Percentiles rank a stretch among this genome's conserved stretches.
These are phyloP conservation scores for Saccharomyces eubayanus DNA, from an alignment of 805 yeast genomes.

Conservation along the genomic window DNA sequence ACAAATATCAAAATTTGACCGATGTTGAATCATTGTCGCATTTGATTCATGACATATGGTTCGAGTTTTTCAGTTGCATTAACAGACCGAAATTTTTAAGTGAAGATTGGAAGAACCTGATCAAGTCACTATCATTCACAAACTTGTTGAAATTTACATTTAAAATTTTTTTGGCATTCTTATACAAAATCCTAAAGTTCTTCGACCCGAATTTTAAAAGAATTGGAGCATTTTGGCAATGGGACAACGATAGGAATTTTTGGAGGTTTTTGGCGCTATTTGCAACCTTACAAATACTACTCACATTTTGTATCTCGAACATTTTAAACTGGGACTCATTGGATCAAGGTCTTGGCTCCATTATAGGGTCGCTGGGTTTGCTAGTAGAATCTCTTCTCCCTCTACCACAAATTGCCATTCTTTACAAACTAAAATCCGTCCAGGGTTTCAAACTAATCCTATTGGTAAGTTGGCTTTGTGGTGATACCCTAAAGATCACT, in stretches of 20 bases:
- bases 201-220: slow-evolving; percentile 65
- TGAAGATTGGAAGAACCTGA: slow-evolving; percentile 25
- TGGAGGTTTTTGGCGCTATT: slow-evolving; percentile 56
- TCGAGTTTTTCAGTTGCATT: slow-evolving; percentile 23
- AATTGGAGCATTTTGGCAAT: slow-evolving; percentile 75
- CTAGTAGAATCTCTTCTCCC: slow-evolving; percentile 68
- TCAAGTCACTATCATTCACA: slow-evolving; percentile 16
- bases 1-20: slow-evolving; percentile 33
- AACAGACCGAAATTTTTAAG: slow-evolving; percentile 15
- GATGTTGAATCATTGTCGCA: slow-evolving; percentile 28
- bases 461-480: slow-evolving; percentile 78
- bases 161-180: slow-evolving; percentile 21
- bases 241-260: slow-evolving; percentile 52
- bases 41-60: slow-evolving; percentile 28
- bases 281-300: slow-evolving; percentile 31
- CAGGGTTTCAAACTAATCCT: slow-evolving; percentile 74
- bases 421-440: slow-evolving; percentile 56
- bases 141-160: slow-evolving; percentile 17
- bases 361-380: slow-evolving; percentile 56
- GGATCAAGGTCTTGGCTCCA: slow-evolving; percentile 42
- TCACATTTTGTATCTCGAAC: slow-evolving; percentile 27
- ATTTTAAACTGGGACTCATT: slow-evolving; percentile 38
- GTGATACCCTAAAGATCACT: slow-evolving; percentile 71
- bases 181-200: slow-evolving; percentile 41
- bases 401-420: slow-evolving; percentile 66